Conservation (phyloP, 1,139 yeast genomes). For the Debaryomyces coudertii region DNA sequence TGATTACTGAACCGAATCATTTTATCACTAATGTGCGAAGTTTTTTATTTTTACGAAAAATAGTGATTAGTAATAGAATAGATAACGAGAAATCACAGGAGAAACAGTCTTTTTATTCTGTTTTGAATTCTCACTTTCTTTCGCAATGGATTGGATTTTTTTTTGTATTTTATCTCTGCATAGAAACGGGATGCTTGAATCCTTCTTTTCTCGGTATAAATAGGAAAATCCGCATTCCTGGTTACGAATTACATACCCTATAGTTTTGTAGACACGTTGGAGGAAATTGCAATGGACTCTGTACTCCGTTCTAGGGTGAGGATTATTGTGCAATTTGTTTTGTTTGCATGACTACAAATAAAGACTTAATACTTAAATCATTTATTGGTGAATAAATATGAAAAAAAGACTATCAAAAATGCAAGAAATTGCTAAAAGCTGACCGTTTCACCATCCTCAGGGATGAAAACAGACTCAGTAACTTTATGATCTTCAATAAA, state of each 20-base stretch:
- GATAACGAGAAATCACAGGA: no score
- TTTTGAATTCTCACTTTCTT: no score
- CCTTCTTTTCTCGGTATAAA: conserved; percentile 10
- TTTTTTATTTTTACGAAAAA: no score
- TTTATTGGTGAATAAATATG: neutral
- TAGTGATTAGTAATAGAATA: no score
- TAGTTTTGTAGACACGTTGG: neutral
- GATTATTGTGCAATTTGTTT: no score
- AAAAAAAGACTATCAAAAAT: neutral
- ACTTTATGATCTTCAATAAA: neutral
- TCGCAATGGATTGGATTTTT: no score
- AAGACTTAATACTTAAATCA: neutral
- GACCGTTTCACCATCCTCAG: neutral
- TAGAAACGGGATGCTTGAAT: no score
- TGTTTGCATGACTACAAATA: neutral
- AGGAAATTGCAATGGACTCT: neutral
- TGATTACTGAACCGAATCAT: no score
- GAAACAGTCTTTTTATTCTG: no score
- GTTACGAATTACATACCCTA: neutral
- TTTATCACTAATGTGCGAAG: no score
- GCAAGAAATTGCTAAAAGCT: neutral
- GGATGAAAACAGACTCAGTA: neutral
- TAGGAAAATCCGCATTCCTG: conserved; percentile 11
- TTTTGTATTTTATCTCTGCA: no score
- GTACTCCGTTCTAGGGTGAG: neutral